Evolutionary conservation across 2,329 filamentous ascomycete species (phyloP), one percentile per base, ranked within the genome.

Genomic region (Pestalotiopsis sp.): DNA sequence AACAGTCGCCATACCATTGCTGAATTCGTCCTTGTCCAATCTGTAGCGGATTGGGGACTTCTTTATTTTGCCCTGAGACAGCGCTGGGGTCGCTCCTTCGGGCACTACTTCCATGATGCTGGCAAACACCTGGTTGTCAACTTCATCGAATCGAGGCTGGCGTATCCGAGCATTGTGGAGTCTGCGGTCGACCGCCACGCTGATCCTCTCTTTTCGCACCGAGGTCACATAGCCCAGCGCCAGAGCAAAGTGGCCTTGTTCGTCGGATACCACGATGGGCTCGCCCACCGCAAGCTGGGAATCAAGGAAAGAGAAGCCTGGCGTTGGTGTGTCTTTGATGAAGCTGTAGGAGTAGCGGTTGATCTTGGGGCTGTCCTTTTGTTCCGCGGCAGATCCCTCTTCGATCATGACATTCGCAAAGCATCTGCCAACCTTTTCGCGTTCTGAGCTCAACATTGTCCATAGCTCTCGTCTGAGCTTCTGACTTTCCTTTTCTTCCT

Each of bases 11-110:
- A 99, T 97, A 68, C 96, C 96, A 75, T 97, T 98, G 81, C 94
- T 97, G 80, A 99, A 99, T 77, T 99, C 96, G 75, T 99, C 96
- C 78, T 98, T 98, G 81, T 99, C 96, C 3, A 99, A 84, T 27
- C 96, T 92, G 75, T 97, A 99, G 63, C 89, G 85, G 5, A 92
- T 82, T 3, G 88, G 88, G 3, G 86, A 79, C 68, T 85, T 83
- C 68, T 85, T 83, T 71, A 85, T 83, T 72, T 84, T 86, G 36
- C 81, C 83, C 55, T 87, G 80, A 4, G 86, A 84, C 68, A 88
- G 82, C 45, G 87, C 82, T 27, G 84, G 81, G 0, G 81, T 81
- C 45, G 83, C 84, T 1, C 86, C 88, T 73, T 90, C 86, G 4
- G 84, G 84, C 13, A 85, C 86, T 31, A 97, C 91, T 72, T 97